Conservation (phyloP, 164 flowering plant genomes). For the Tetrastigma voinierianum region DNA sequence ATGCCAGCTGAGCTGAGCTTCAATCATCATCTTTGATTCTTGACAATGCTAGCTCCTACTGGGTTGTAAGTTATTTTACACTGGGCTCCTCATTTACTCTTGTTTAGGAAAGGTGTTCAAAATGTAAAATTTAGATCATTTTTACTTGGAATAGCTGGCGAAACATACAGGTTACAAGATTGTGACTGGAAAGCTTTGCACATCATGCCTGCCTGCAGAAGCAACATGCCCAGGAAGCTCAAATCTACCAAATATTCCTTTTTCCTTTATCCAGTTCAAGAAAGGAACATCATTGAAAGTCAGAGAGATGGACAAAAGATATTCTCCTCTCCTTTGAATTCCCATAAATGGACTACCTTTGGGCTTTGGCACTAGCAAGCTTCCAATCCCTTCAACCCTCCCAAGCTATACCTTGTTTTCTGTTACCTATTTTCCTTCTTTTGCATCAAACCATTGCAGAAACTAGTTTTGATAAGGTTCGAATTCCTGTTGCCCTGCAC, state of each 20-base stretch:
- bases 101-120: neutral
- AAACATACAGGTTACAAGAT: neutral
- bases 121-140: neutral
- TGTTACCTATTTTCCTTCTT: too few species aligned
- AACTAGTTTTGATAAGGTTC: too few species aligned
- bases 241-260: conserved; percentile 7
- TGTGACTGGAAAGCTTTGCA: neutral
- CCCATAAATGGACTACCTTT: neutral
- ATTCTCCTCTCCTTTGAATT: neutral
- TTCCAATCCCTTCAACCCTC: neutral
- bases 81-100: neutral
- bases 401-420: conserved; percentile 2
- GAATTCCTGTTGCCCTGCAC: too few species aligned
- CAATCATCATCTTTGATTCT: too few species aligned
- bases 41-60: too few species aligned
- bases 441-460: too few species aligned
- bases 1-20: too few species aligned
- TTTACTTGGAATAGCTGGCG: neutral
- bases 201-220: conserved; percentile 1
- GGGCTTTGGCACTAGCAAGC: neutral
- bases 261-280: conserved; percentile 11
- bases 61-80: too few species aligned
- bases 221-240: neutral
- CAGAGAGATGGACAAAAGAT: neutral
- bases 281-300: conserved; percentile 15